Base-by-base conservation (phyloP, 2,329 filamentous ascomycete species). In the Bimuria novae-zelandiae region DNA sequence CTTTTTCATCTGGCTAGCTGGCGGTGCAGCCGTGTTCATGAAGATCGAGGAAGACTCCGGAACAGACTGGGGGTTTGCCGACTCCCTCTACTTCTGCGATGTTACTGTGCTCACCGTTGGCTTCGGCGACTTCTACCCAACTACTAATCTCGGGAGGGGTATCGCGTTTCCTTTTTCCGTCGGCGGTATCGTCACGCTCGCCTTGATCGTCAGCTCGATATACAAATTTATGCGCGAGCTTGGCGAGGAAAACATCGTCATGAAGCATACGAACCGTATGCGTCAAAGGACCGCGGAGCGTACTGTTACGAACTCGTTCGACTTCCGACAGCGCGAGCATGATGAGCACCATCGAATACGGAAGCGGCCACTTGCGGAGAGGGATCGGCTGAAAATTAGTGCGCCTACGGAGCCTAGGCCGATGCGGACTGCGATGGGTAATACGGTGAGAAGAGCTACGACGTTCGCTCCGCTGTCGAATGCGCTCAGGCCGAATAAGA, bases 141-240 rank as follows among this genome's bases (percentile, higher is more conserved):
- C 72, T 0, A 83, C 79, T 6, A 65, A 81, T 14, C 73, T 89
- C 0, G 86, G 85, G 0, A 82, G 88, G 35, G 88, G 85, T 0
- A 78, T 97, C 2, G 78, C 96, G 25, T 87, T 96, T 47, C 92
- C 92, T 0, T 97, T 89, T 62, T 87, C 92, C 0, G 84, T 96
- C 0, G 80, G 92, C 6, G 92, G 92, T 2, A 88, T 94, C 51
- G 89, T 95, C 55, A 92, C 89, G 61, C 80, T 96, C 1, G 91
- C 89, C 84, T 79, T 96, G 21, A 88, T 95, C 50, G 87, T 96
- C 21, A 86, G 86, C 17, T 91, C 88, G 33, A 90, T 96, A 56
- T 84, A 89, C 29, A 89, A 80, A 37, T 87, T 88, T 54, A 82
- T 82, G 1, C 64, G 74, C 8, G 82, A 87, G 54, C 74, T 89